Evolutionary conservation across 139 green algal genomes (phyloP).

Genomic region (Choricystis sp.): DNA sequence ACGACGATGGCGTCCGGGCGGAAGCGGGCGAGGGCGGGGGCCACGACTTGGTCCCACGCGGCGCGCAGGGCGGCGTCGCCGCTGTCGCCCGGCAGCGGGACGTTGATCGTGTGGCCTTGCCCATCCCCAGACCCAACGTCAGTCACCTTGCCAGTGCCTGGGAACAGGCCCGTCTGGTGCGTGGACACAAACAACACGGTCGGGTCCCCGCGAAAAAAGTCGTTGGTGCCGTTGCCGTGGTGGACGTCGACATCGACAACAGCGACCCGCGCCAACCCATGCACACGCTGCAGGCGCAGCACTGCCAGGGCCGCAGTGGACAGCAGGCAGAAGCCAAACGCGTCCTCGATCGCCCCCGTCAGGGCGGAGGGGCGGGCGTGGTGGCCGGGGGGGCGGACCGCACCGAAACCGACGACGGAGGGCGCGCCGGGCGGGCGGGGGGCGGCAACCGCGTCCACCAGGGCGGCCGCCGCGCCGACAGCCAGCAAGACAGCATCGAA

Average conservation of each 20-base stretch:
- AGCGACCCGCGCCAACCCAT: slow-evolving; percentile 35
- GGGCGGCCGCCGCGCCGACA: slow-evolving; percentile 17
- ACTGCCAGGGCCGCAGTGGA: slow-evolving; percentile 58
- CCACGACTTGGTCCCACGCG: slow-evolving; percentile 54
- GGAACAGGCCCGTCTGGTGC: slow-evolving; percentile 41
- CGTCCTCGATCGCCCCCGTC: too few species aligned
- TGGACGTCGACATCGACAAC: slow-evolving; percentile 86
- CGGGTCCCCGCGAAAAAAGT: slow-evolving; percentile 59
- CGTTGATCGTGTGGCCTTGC: slow-evolving; percentile 59
- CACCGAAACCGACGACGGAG: background rate
- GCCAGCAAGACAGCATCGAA: slow-evolving; percentile 7
- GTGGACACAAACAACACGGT: slow-evolving; percentile 67
- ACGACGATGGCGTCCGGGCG: slow-evolving; percentile 65
- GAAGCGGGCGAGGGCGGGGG: slow-evolving; percentile 49
- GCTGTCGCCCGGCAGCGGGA: slow-evolving; percentile 50
- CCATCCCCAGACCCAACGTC: slow-evolving; percentile 47
- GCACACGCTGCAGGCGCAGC: slow-evolving; percentile 25
- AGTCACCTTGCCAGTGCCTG: slow-evolving; percentile 43
- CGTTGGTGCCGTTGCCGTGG: slow-evolving; percentile 65
- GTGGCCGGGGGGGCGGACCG: slow-evolving; percentile 58
- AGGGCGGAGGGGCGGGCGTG: slow-evolving; percentile 40
- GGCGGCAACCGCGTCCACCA: slow-evolving; percentile 24
- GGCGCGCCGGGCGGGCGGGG: background rate
- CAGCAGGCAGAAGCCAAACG: slow-evolving; percentile 82
- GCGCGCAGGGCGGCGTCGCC: slow-evolving; percentile 42